Evolutionary conservation across 1,284 basidiomycete genomes (phyloP), one percentile per base, ranked within the genome.

Genomic region (Mycosarcoma maydis): DNA sequence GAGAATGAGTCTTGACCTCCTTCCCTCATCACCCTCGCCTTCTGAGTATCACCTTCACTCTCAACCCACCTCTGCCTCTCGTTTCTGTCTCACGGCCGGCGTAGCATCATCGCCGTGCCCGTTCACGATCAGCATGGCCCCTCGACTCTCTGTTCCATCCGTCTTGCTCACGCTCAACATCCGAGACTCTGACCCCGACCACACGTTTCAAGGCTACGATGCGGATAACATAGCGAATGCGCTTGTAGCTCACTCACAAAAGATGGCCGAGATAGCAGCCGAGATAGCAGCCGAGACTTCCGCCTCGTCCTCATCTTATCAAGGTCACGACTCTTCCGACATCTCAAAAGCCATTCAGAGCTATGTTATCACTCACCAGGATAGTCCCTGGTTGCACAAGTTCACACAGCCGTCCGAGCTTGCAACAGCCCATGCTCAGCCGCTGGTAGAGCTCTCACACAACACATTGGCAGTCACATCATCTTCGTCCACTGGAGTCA

Each of bases 311-410:
- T 24, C 53, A 7, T 46, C 69, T 0, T 61, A 38, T 23, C 55
- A 73, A 11, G 69, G 62, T n/a, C 48, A 68, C 40, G 49, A 53
- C 34, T 56, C 62, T 13, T 29, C 49, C 22, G 72, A 61, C 24
- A 47, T 76, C n/a, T 62, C 72, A 10, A 39, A 62, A 22, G 74
- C 74, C 16, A 53, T 76, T 33, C 61, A 61, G 29, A 38, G 52
- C 39, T 75, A 72, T 29, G 69, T 64, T 7, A 48, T 44, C 1
- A 36, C 29, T 16, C 72, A 74, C 33, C 60, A 68, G 34, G 59
- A 48, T 27, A 20, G 39, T 10, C 52, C 60, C 9, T 57, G 64
- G 55, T 37, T 55, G 22, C 27, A 48, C 11, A 50, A 46, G n/a
- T 55, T 62, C 4, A 41, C 36, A 7, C 49, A 57, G 43, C 45